Conservation (phyloP, 78 protist genomes). For the Dictyostelium firmibasis region DNA sequence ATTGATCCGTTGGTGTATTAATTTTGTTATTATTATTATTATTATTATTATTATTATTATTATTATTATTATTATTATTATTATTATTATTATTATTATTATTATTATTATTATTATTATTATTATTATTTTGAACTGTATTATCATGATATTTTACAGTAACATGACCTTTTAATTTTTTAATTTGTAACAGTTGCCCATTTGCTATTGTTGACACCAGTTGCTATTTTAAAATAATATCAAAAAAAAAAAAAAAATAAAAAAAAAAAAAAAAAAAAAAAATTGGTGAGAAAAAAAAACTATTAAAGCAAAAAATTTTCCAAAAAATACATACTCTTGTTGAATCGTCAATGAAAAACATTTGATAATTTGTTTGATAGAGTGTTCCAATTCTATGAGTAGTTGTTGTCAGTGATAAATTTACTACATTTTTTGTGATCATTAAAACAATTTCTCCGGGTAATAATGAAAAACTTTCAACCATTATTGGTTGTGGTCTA, state of each 20-base stretch:
- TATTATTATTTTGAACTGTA: background rate
- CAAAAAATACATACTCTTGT: background rate
- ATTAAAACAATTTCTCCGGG: constrained; percentile 52
- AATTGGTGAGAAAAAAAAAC: too few species aligned
- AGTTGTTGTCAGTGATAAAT: background rate
- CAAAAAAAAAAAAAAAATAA: background rate
- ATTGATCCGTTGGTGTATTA: background rate
- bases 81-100: background rate
- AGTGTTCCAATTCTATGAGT: constrained; percentile 55
- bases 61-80: background rate
- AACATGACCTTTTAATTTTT: constrained; percentile 74
- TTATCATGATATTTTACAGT: constrained; percentile 72
- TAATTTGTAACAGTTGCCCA: constrained; percentile 17
- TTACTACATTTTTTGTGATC: constrained; percentile 41
- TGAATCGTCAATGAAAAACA: constrained; percentile 60
- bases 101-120: background rate
- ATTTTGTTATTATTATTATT: background rate
- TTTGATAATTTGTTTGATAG: constrained; percentile 64
- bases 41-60: background rate
- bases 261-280: background rate
- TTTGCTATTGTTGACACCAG: background rate
- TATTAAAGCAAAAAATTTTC: too few species aligned
- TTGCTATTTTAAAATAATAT: background rate
- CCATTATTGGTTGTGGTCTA: constrained; percentile 13
- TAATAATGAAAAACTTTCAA: constrained; percentile 47